Evolutionary conservation across 345 rosid genomes (phyloP).

Genomic region (Brassica juncea): DNA sequence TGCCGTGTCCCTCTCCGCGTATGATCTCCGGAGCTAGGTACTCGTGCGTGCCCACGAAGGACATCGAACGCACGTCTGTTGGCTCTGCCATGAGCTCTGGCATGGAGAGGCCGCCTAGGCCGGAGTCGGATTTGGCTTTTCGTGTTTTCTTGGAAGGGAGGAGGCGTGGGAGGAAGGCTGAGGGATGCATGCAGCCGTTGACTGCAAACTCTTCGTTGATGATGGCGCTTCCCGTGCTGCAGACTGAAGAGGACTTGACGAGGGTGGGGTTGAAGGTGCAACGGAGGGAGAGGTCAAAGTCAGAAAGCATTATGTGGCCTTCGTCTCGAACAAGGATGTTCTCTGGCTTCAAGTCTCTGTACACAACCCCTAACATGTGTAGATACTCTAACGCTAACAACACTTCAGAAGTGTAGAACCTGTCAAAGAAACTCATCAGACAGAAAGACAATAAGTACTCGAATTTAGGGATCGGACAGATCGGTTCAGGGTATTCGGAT

Average conservation of each 20-base stretch:
- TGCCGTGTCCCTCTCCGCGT: conserved; percentile 95
- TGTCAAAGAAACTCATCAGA: conserved; percentile 35
- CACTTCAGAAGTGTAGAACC: conserved; percentile 94
- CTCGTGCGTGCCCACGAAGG: conserved; percentile 94
- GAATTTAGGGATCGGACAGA: neutral
- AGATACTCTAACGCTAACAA: conserved; percentile 85
- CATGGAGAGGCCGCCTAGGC: conserved; percentile 55
- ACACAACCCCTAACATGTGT: conserved; percentile 92
- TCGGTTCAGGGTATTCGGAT: neutral
- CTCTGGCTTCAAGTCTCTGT: conserved; percentile 91
- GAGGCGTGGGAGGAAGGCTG: conserved; percentile 75
- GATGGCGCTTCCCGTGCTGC: conserved; percentile 50
- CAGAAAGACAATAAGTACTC: neutral
- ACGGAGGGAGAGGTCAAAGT: conserved; percentile 86
- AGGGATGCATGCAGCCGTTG: conserved; percentile 82
- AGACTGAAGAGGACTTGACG: conserved; percentile 77
- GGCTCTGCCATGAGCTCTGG: conserved; percentile 98
- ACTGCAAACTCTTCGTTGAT: conserved; percentile 64
- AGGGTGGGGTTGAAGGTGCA: conserved; percentile 83
- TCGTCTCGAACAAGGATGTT: conserved; percentile 82
- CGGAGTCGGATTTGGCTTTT: conserved; percentile 87
- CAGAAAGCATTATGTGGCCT: conserved; percentile 94
- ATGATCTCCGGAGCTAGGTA: conserved; percentile 90
- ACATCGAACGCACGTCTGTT: conserved; percentile 87
- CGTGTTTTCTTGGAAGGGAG: conserved; percentile 82